Evolutionary conservation across 148 eudicot species (phyloP), one percentile per base, ranked within the genome.

Genomic region (Fallopia convolvulus): DNA sequence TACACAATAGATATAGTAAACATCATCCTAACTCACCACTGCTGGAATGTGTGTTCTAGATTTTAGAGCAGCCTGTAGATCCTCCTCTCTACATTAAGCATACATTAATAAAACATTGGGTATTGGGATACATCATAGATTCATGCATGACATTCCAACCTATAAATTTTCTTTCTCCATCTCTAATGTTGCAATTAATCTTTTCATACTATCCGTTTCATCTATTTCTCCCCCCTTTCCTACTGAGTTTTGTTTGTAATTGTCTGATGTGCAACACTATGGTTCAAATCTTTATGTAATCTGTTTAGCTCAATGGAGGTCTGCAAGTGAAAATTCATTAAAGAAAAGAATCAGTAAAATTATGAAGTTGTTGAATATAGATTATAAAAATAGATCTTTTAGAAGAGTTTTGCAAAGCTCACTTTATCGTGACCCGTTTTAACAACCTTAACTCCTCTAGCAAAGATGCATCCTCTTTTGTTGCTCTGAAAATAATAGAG

Each of bases 341-440:
- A 63, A 18, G 15, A 12, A 63, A 63, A 32, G 30, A 63, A 63
- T 32, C 70, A 63, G 70, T 9, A 32, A 63, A 12, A 63, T 63
- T 8, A 63, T 0, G 10, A 63, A 58, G 70, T 63, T 63, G 18
- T 15, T 26, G 70, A 63, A n/a, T n/a, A 58, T 5, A 18, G 2
- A 58, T 8, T 61, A 10, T 20, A 61, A 61, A 61, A 23, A 63
- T 63, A 33, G 66, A 56, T 30, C 70, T 13, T 63, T 11, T 63
- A 11, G 70, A 63, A 32, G 70, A 61, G 70, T 61, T 61, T 72
- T 5, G 56, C 53, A 79, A 18, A 76, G 82, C 96, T 88, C 79
- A 94, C 99, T 84, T 88, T 86, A 60, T 81, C 80, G 21, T 83
- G 89, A 42, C 88, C 90, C 78, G 79, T 77, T 87, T 92, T 79